These are phyloP conservation scores for Melastoma candidum DNA, from an alignment of 441 rosid species.

Conservation along the genomic window DNA sequence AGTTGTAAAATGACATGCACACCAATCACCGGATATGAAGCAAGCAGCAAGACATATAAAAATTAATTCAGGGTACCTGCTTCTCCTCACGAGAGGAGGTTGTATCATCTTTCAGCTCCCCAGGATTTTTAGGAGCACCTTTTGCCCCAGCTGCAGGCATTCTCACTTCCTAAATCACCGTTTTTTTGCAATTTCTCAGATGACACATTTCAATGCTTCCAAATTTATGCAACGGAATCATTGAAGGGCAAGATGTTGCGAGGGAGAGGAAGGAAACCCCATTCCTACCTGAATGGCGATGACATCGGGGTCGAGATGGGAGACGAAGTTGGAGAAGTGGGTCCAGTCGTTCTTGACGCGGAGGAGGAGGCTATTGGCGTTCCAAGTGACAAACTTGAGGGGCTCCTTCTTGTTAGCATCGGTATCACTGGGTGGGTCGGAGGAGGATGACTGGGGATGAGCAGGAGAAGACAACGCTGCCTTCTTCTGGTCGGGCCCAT, in stretches of 20 bases:
- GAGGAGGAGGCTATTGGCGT: conserved; percentile 91
- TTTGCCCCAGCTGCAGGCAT: conserved; percentile 98
- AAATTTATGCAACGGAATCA: neutral
- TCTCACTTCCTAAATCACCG: conserved; percentile 77
- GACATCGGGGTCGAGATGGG: conserved; percentile 70
- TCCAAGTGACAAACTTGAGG: conserved; percentile 81
- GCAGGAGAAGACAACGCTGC: too few species aligned
- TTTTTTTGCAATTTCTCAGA: conserved; percentile 1
- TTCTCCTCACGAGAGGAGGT: conserved; percentile 83
- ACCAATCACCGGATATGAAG: neutral
- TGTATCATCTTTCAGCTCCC: conserved; percentile 82
- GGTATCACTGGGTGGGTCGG: too few species aligned
- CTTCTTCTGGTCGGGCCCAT: too few species aligned
- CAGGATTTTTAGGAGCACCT: conserved; percentile 59
- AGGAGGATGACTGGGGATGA: too few species aligned
- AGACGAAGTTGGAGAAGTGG: conserved; percentile 55
- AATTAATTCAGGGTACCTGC: conserved; percentile 32
- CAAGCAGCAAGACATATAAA: neutral
- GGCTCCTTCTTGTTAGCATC: conserved; percentile 39
- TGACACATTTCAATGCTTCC: too few species aligned
- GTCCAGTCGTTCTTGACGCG: conserved; percentile 93
- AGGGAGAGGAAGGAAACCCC: neutral
- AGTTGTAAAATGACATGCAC: conserved; percentile 4
- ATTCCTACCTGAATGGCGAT: conserved; percentile 64
- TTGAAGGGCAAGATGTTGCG: neutral